A percentile compares a stretch with the other conserved stretches of the same genome.
Conservation (phyloP, 1,284 basidiomycete species). For the Ustilago sp. region DNA sequence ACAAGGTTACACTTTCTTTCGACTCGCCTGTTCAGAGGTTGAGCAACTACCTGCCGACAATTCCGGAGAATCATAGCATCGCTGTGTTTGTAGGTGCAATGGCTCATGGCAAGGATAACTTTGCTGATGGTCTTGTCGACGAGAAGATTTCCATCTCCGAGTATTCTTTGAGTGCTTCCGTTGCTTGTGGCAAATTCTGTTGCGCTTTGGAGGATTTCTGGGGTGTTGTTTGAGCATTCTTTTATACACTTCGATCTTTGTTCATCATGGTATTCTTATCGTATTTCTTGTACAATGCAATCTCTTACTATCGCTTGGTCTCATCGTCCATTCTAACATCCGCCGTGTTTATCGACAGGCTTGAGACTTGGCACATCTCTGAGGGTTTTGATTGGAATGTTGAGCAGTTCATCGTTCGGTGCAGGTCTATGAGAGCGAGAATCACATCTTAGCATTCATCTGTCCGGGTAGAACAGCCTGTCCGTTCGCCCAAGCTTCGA, state of each 20-base stretch:
- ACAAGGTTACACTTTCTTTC: constrained; percentile 88
- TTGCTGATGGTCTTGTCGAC: constrained; percentile 95
- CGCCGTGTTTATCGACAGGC: no score
- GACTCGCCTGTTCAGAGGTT: constrained; percentile 87
- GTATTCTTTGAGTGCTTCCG: constrained; percentile 91
- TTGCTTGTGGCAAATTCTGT: constrained; percentile 92
- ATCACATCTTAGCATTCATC: constrained; percentile 42
- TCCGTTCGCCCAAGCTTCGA: constrained; percentile 77
- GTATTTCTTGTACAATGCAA: not conserved
- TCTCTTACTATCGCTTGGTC: not conserved
- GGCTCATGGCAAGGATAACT: constrained; percentile 81
- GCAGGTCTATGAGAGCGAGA: not conserved
- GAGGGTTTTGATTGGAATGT: no score
- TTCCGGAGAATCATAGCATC: constrained; percentile 87
- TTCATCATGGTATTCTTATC: not conserved
- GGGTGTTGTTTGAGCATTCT: constrained; percentile 66
- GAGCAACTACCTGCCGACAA: constrained; percentile 82
- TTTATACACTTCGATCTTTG: not conserved
- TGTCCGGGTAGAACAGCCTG: constrained; percentile 64
- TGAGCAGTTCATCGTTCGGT: not conserved
- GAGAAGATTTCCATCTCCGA: constrained; percentile 97
- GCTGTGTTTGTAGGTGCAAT: constrained; percentile 94
- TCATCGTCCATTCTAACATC: not conserved
- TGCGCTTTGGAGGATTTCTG: constrained; percentile 74
- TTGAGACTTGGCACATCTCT: no score